Evolutionary conservation across 2,329 filamentous ascomycete species (phyloP).

Genomic region (Fusarium sp.): DNA sequence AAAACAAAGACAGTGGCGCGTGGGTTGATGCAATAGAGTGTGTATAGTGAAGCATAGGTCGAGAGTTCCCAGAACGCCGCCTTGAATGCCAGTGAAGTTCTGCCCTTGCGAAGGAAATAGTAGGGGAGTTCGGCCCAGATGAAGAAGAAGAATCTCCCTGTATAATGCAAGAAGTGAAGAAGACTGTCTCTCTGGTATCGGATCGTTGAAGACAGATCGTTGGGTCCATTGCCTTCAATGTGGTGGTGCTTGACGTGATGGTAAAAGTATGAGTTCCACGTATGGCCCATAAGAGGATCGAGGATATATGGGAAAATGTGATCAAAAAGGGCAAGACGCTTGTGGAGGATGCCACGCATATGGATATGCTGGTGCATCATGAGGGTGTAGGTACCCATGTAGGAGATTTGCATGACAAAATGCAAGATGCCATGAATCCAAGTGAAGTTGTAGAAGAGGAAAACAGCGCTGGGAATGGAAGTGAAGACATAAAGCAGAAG

Average conservation of each 20-base stretch:
- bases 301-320: constrained; percentile 76
- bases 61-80: constrained; percentile 71
- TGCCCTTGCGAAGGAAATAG: constrained; percentile 77
- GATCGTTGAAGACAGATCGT: constrained; percentile 81
- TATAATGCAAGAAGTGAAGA: constrained; percentile 76
- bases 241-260: constrained; percentile 91
- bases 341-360: constrained; percentile 74
- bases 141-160: constrained; percentile 79
- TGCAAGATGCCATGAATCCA: constrained; percentile 77
- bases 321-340: constrained; percentile 69
- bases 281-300: constrained; percentile 84
- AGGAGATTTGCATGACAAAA: constrained; percentile 73
- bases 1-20: constrained; percentile 73
- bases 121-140: constrained; percentile 80
- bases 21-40: constrained; percentile 59
- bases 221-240: constrained; percentile 82
- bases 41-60: constrained; percentile 68
- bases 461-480: constrained; percentile 75
- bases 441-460: constrained; percentile 74
- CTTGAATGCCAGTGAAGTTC: constrained; percentile 64
- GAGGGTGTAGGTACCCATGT: constrained; percentile 79
- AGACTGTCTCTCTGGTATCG: constrained; percentile 79
- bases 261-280: constrained; percentile 87
- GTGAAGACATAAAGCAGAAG: constrained; percentile 78
- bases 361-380: constrained; percentile 91